Evolutionary conservation across 345 rosid species (phyloP), one percentile per base, ranked within the genome.

Genomic region (Litchi chinensis): DNA sequence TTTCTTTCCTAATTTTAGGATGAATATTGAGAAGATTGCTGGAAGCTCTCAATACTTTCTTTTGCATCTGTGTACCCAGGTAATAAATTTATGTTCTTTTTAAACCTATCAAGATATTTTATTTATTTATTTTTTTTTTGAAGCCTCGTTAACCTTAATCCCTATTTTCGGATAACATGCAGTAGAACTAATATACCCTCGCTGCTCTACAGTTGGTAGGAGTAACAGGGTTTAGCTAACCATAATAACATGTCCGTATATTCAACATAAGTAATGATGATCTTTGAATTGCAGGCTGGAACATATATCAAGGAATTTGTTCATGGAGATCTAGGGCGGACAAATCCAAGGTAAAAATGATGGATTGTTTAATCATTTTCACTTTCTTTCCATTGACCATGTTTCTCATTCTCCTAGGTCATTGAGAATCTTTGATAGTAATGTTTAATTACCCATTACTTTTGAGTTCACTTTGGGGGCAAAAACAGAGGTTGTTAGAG

Each of bases 241-340:
- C n/a, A 4, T 52, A 19, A 52, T 52, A 15, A 52, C 57, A 11
- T 68, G 52, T 9, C 11, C 8, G 16, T 63, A 6, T 64, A 16
- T 54, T 16, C 32, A 28, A 65, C 8, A 7, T 39, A 68, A 60
- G n/a, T 39, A 18, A 40, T 54, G 59, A 76, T 56, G 76, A 70
- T 46, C 18, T 74, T 54, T 74, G 70, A 66, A 78, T 43, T 79
- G 83, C 89, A 96, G 99, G 99, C 99, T 80, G 99, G 98, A 70
- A 96, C 99, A 28, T 93, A 90, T 71, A 94, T 96, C 75, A 94
- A 96, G 91, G 99, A 96, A 82, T 94, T 94, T 86, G 97, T 94
- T 81, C 98, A 93, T 46, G 99, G 99, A 75, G 99, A 94, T 90
- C 90, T 94, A 65, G 99, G 98, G 77, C 97, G 98, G 43, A 93